A percentile compares a stretch with the other conserved stretches of the same genome.
Conservation (phyloP, 257 asterid genomes). For the Henckelia pumila region DNA sequence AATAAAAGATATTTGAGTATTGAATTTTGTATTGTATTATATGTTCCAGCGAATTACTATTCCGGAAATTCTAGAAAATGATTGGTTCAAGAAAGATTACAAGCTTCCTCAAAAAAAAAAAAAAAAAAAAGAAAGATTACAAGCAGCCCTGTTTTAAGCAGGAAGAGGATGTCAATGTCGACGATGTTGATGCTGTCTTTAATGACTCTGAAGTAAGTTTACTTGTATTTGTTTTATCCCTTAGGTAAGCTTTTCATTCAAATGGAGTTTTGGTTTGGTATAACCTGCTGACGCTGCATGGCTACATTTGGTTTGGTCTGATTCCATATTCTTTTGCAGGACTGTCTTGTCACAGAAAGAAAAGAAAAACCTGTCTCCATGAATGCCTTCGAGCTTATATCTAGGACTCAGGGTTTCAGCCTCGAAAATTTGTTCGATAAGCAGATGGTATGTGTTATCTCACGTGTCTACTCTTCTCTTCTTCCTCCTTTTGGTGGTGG, state of each 20-base stretch:
- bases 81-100: constrained; percentile 81
- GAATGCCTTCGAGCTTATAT: constrained; percentile 83
- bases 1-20: background rate
- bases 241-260: constrained; percentile 27
- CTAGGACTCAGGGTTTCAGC: constrained; percentile 72
- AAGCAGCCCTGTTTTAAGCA: constrained; percentile 59
- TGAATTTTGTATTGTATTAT: constrained; percentile 17
- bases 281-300: background rate
- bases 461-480: background rate
- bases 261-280: background rate
- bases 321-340: constrained; percentile 40
- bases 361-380: constrained; percentile 77
- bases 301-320: background rate
- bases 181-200: constrained; percentile 74
- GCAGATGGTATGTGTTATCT: constrained; percentile 46
- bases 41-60: constrained; percentile 61
- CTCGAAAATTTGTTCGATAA: constrained; percentile 70
- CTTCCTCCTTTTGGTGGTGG: constrained; percentile 12
- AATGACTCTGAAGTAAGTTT: constrained; percentile 51
- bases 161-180: constrained; percentile 66
- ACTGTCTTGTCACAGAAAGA: constrained; percentile 61
- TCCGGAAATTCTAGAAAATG: constrained; percentile 62
- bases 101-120: too few relatives aligned
- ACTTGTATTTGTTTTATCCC: too few relatives aligned
- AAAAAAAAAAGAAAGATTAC: too few relatives aligned